Evolutionary conservation across 352 stramenopile genomes (phyloP), one percentile per base, ranked within the genome.

Genomic region (Thraustochytrium striatum): DNA sequence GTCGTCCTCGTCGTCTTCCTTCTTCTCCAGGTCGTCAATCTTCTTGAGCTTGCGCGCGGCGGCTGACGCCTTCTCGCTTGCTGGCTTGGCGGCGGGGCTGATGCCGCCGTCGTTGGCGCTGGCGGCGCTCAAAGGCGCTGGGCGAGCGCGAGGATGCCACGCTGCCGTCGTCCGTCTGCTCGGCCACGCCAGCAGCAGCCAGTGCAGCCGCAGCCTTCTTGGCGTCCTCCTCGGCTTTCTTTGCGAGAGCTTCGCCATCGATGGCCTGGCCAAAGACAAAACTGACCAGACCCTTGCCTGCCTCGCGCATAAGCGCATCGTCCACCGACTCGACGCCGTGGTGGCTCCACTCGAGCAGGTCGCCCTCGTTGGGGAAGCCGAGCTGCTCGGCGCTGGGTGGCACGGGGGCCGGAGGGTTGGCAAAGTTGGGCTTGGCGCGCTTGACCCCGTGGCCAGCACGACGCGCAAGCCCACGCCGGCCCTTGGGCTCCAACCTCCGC

Each of bases 251-350:
- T 43, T 75, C 65, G 21, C 65, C 65, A 32, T 75, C 65, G 65
- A 75, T 75, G 50, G 65, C 65, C 50, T 75, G 65, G 32, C 69
- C 69, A 36, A 79, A 79, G 39, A 79, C 69, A 25, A 79, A 79
- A 32, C 35, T 65, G 5, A 79, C 57, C 21, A 69, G 9, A 50
- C 69, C 69, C 21, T 25, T 21, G 19, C 69, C 69, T 21, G 69
- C 69, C 21, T 79, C 50, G 39, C 47, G 47, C 19, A 79, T 21
- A 32, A 79, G 70, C 30, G 50, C 33, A 25, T 79, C 69, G 38
- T 69, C 69, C 21, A 69, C 69, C 3, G 69, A 69, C 3, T 25
- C 52, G 52, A n/a, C 55, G 16, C 32, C 16, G 35, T 79, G 69
- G 30, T 79, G 69, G 28, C 32, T 57, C 69, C 69, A 79, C 33